Base-by-base conservation (phyloP, 208 protist genomes). In the Tetramitus jugosus region DNA sequence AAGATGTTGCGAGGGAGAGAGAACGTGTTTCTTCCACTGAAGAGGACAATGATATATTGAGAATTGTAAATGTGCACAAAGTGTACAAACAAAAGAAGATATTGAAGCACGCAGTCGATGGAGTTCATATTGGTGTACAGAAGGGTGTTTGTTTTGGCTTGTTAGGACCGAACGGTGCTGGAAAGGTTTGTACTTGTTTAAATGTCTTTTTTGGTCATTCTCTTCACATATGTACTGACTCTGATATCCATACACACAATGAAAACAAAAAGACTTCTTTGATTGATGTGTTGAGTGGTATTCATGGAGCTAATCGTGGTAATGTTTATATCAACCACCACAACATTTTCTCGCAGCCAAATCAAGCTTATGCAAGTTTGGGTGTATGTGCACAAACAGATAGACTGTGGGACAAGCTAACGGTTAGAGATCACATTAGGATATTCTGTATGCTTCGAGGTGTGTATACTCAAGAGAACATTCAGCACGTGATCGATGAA, bases 201-300 rank as follows among this genome's bases (percentile, higher is more conserved):
- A n/a, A n/a, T n/a, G n/a, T n/a, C n/a, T n/a, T n/a, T n/a, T n/a
- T n/a, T n/a, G n/a, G n/a, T n/a, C n/a, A n/a, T n/a, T n/a, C n/a
- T n/a, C n/a, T n/a, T n/a, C n/a, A n/a, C n/a, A n/a, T n/a, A n/a
- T n/a, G n/a, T n/a, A n/a, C n/a, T n/a, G n/a, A n/a, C n/a, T n/a
- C n/a, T n/a, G n/a, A n/a, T n/a, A n/a, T n/a, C n/a, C n/a, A n/a
- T n/a, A n/a, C n/a, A n/a, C n/a, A n/a, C n/a, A n/a, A n/a, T n/a
- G n/a, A n/a, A n/a, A n/a, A n/a, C n/a, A n/a, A n/a, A n/a, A 94
- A 94, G 83, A 93, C 89, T 14, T 92, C 89, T 46, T 85, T 88
- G 14, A 87, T 94, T 45, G 88, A 86, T 20, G 92, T 92, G 43
- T 81, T 94, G 23, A 88, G 84, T 68, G 87, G 91, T 26, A 43